Conservation (phyloP, 352 stramenopile genomes). For the Pythium vanterpoolii region DNA sequence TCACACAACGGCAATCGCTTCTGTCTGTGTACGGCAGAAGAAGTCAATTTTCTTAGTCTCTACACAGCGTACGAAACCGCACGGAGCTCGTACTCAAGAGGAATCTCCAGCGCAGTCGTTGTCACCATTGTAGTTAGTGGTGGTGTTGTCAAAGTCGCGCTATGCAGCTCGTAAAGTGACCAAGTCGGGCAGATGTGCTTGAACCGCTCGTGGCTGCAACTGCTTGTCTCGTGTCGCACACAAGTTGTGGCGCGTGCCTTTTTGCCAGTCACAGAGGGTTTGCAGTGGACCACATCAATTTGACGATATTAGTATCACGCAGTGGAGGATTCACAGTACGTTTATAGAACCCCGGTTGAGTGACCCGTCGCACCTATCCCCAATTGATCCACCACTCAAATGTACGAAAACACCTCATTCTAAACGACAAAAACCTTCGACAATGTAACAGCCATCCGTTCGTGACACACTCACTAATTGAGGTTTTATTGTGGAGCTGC, state of each 20-base stretch:
- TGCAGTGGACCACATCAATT: slow-evolving; percentile 17
- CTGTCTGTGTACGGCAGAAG: slow-evolving; percentile 35
- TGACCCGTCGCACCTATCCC: slow-evolving; percentile 16
- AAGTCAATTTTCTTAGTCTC: background rate
- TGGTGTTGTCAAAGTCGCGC: background rate
- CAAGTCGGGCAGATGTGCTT: slow-evolving; percentile 5
- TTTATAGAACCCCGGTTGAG: background rate
- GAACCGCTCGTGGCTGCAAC: slow-evolving; percentile 9
- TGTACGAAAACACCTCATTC: background rate
- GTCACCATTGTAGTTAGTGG: slow-evolving; percentile 11
- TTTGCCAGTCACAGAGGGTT: slow-evolving; percentile 16
- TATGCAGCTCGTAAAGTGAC: background rate
- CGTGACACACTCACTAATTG: background rate
- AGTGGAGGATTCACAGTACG: background rate
- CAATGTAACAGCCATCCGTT: slow-evolving; percentile 14
- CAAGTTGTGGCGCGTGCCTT: slow-evolving; percentile 16
- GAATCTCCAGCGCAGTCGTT: slow-evolving; percentile 15
- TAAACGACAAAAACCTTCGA: background rate
- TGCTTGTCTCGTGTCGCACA: slow-evolving; percentile 22
- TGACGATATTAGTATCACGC: background rate
- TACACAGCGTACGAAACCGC: background rate
- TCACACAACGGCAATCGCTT: slow-evolving; percentile 70
- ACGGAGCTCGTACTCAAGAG: slow-evolving; percentile 15
- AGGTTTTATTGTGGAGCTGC: slow-evolving; percentile 27
- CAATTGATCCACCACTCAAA: slow-evolving; percentile 16